A percentile compares a stretch with the other conserved stretches of the same genome.
Evolutionary conservation across 768 basidiomycete genomes (phyloP).

Genomic region (Porphyrellus cyaneotinctus): DNA sequence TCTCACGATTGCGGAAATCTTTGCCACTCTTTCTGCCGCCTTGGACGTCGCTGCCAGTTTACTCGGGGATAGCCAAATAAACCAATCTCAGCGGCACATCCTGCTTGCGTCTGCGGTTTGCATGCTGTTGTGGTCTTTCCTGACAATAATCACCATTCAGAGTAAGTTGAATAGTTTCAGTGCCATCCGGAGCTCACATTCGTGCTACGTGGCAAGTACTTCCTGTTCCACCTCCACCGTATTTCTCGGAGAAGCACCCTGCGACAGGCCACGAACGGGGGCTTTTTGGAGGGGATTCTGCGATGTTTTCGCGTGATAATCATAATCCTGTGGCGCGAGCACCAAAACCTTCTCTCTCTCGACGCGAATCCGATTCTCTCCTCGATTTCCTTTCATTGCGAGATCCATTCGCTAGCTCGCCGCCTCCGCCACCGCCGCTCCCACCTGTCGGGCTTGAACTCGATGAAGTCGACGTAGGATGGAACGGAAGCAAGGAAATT

Average conservation of each 20-base stretch:
- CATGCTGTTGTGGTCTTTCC: conserved; percentile 24
- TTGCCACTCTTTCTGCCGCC: conserved; percentile 23
- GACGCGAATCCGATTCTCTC: conserved; percentile 23
- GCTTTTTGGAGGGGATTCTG: not conserved
- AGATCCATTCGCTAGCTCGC: conserved; percentile 32
- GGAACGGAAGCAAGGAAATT: conserved; percentile 23
- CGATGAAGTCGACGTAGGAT: conserved; percentile 27
- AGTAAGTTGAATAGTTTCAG: conserved; percentile 15
- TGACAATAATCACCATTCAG: conserved; percentile 17
- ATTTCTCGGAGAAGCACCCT: conserved; percentile 8
- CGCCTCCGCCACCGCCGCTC: conserved; percentile 31
- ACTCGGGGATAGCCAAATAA: not conserved
- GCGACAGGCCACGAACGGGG: not conserved
- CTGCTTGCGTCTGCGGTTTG: conserved; percentile 20
- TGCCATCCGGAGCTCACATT: not conserved
- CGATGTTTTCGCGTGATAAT: conserved; percentile 1
- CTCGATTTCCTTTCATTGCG: conserved; percentile 33
- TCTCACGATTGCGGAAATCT: conserved; percentile 19
- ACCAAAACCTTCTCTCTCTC: conserved; percentile 20
- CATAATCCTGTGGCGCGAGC: conserved; percentile 2
- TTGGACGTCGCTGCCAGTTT: conserved; percentile 16
- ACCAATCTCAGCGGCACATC: conserved; percentile 4
- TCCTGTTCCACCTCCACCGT: conserved; percentile 9
- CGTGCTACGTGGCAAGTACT: conserved; percentile 16
- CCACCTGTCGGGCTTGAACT: conserved; percentile 27